A percentile compares a stretch with the other conserved stretches of the same genome.
Evolutionary conservation across 306 rosid species (phyloP).

Genomic region (Styphnolobium japonicum): DNA sequence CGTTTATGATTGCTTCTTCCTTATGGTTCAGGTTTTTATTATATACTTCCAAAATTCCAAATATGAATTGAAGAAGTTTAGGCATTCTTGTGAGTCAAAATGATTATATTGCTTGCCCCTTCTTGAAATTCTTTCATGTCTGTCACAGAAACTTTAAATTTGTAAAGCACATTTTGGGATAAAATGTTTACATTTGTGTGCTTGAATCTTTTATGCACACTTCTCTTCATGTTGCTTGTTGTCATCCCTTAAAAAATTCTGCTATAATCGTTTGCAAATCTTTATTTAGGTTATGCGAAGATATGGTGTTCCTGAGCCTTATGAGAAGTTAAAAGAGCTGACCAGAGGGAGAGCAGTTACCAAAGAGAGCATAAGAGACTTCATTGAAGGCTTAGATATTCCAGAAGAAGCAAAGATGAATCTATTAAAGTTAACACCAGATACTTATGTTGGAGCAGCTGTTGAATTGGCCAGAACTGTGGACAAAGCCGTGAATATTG

Average conservation of each 20-base stretch:
- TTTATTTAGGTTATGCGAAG: slow-evolving; percentile 79
- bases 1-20: not conserved
- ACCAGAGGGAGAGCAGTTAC: slow-evolving; percentile 88
- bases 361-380: slow-evolving; percentile 68
- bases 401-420: slow-evolving; percentile 65
- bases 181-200: not conserved
- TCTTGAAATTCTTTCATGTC: not conserved
- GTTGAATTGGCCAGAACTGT: slow-evolving; percentile 67
- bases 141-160: not conserved
- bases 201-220: not conserved
- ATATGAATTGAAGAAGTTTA: not conserved
- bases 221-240: slow-evolving; percentile 15
- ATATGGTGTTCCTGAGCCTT: slow-evolving; percentile 91
- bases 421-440: slow-evolving; percentile 71
- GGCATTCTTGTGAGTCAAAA: not conserved
- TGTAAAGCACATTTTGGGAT: not conserved
- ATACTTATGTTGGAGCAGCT: slow-evolving; percentile 80
- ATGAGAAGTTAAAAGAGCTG: slow-evolving; percentile 81
- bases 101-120: not conserved
- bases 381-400: slow-evolving; percentile 69
- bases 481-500: slow-evolving; percentile 39
- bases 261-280: not conserved
- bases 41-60: not conserved
- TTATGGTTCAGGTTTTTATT: not conserved
- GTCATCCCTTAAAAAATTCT: not conserved